phyloP scores from a whole-genome alignment of 179 eudicot genomes.

The Silene vulgaris region DNA sequence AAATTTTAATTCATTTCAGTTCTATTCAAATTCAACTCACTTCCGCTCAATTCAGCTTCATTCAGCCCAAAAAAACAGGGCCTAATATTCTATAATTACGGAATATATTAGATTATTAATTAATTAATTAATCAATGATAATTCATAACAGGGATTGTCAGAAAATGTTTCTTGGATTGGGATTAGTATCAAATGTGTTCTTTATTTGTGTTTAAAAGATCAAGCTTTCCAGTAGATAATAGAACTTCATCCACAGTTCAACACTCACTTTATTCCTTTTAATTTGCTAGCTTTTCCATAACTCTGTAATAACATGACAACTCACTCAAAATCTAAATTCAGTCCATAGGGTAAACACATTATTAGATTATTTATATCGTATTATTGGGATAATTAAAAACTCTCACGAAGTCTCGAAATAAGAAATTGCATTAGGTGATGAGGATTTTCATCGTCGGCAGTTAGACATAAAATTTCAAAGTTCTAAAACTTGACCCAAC shows the following conservation, averaged over 20 bases:
- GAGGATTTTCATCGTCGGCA: no score
- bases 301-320: conserved; percentile 2
- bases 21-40: no score
- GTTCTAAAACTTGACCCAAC: no score
- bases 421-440: no score
- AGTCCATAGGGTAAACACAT: not conserved
- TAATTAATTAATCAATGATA: conserved; percentile 13
- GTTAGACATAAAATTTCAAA: no score
- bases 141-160: conserved; percentile 24
- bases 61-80: no score
- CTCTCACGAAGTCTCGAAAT: no score
- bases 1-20: no score
- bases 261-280: not conserved
- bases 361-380: not conserved
- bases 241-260: not conserved
- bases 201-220: not conserved
- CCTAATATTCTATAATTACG: not conserved
- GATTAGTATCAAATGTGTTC: conserved; percentile 29
- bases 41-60: no score
- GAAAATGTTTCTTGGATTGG: conserved; percentile 29
- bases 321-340: conserved; percentile 18
- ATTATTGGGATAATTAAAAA: no score
- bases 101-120: conserved; percentile 3
- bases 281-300: not conserved
- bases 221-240: conserved; percentile 26